Base-by-base conservation (phyloP, 2,329 filamentous ascomycete genomes). In the Colletotrichum viniferum region DNA sequence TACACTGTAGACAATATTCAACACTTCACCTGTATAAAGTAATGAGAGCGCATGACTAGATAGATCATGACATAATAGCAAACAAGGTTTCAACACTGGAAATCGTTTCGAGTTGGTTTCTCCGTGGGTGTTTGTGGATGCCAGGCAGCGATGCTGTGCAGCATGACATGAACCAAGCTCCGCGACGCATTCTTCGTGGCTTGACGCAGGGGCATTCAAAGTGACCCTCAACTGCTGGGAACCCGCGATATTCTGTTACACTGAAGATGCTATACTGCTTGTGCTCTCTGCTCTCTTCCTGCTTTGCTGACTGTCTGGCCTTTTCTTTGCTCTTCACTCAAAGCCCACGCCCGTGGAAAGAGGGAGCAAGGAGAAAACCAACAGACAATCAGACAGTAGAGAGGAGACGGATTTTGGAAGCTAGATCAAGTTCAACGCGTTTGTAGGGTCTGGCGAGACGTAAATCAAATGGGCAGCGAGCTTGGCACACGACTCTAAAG, bases 321-420 rank as follows among this genome's bases (percentile, higher is more conserved):
- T 43, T n/a, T 10, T 18, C 0, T n/a, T 43, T 10, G 5, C 18
- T n/a, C 18, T n/a, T n/a, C 18, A 43, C 38, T n/a, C 18, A 43
- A 43, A n/a, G 3, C 0, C 18, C 9, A n/a, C 9, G 18, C 2
- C 9, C 9, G 18, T 43, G 18, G 18, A 6, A 43, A n/a, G 18
- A n/a, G n/a, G 3, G 5, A 1, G 0, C 10, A n/a, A 6, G 8
- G 1, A 12, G 38, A 1, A n/a, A 0, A 4, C 18, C 38, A n/a
- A 12, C 38, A 12, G 38, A 12, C 9, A 6, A 43, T 3, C 5
- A 7, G 9, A n/a, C 38, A 43, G 38, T 2, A 9, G 4, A 18
- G 7, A 43, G 36, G 36, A 1, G 16, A 0, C 36, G 2, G 16
- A 9, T 43, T 9, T 9, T 18, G 16, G 16, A 38, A 18, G 14